These are phyloP conservation scores for Botryosphaeria dothidea DNA, from an alignment of 2,329 filamentous ascomycete genomes.

Conservation along the genomic window DNA sequence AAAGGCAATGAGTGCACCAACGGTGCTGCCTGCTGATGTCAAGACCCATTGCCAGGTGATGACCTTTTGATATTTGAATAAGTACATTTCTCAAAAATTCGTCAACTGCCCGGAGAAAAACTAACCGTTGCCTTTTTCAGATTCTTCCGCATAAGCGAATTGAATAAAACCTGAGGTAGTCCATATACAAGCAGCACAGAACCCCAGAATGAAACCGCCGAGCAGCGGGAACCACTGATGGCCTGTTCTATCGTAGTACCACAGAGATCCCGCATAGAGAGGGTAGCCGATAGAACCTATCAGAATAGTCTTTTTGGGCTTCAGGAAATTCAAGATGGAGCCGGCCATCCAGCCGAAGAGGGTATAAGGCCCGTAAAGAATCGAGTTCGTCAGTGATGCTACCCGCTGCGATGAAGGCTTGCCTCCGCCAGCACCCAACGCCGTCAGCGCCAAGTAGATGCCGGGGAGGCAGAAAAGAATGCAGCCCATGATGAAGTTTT, in stretches of 20 bases:
- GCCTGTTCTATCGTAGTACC: conserved; percentile 25
- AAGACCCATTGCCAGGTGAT: conserved; percentile 2
- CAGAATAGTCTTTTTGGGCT: conserved; percentile 22
- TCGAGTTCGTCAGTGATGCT: conserved; percentile 23
- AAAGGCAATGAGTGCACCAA: neutral
- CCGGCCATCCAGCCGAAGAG: conserved; percentile 26
- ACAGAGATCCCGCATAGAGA: conserved; percentile 25
- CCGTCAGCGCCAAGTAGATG: conserved; percentile 27
- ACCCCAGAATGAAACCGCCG: neutral
- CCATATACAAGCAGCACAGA: neutral
- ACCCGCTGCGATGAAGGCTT: conserved; percentile 23
- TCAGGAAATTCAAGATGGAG: conserved; percentile 23
- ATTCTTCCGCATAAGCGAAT: neutral
- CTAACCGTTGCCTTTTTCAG: neutral
- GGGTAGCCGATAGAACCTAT: conserved; percentile 25
- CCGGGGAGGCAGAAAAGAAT: conserved; percentile 25
- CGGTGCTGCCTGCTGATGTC: neutral
- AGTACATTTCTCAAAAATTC: neutral
- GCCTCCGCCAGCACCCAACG: conserved; percentile 27
- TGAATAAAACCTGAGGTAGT: neutral
- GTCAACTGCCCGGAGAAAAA: neutral
- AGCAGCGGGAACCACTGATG: conserved; percentile 23
- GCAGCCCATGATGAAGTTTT: neutral
- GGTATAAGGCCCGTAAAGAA: conserved; percentile 24
- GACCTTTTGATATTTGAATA: too few species aligned